A percentile compares a stretch with the other conserved stretches of the same genome.
These are phyloP conservation scores for Aureobasidium sp. DNA, from an alignment of 2,329 filamentous ascomycete species.

Conservation along the genomic window DNA sequence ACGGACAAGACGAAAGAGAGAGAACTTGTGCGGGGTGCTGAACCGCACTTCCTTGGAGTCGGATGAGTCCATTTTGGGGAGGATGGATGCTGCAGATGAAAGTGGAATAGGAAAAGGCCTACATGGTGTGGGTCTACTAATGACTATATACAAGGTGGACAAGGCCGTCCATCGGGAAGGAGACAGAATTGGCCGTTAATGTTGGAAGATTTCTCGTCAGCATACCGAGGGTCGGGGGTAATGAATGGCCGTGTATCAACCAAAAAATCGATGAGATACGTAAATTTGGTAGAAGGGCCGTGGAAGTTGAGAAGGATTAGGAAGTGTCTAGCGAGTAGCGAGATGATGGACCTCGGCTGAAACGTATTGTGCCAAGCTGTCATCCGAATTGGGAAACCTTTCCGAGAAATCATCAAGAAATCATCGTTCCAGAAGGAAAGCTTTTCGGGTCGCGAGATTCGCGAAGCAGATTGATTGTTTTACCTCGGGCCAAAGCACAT, in stretches of 20 bases:
- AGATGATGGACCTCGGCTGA: neutral
- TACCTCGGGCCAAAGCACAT: neutral
- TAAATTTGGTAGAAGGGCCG: neutral
- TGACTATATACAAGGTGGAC: neutral
- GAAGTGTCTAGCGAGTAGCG: conserved; percentile 1
- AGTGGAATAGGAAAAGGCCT: neutral
- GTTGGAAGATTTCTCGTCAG: neutral
- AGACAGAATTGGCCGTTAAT: neutral
- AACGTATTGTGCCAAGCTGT: neutral
- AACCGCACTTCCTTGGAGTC: neutral
- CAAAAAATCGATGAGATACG: neutral
- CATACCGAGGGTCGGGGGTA: neutral
- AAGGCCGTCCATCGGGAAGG: neutral
- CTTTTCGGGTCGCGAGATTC: neutral
- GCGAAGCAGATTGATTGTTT: neutral
- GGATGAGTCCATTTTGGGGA: neutral
- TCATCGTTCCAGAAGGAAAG: neutral
- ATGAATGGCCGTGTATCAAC: neutral
- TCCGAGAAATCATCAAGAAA: neutral
- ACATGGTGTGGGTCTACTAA: neutral
- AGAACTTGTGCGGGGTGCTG: neutral
- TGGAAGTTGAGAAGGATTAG: neutral
- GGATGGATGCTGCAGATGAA: no score
- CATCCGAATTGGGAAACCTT: neutral
- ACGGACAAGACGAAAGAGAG: conserved; percentile 23